Percentiles rank a stretch among this genome's conserved stretches.
Conservation (phyloP, 78 protist genomes). For the Dictyostelium citrinum region DNA sequence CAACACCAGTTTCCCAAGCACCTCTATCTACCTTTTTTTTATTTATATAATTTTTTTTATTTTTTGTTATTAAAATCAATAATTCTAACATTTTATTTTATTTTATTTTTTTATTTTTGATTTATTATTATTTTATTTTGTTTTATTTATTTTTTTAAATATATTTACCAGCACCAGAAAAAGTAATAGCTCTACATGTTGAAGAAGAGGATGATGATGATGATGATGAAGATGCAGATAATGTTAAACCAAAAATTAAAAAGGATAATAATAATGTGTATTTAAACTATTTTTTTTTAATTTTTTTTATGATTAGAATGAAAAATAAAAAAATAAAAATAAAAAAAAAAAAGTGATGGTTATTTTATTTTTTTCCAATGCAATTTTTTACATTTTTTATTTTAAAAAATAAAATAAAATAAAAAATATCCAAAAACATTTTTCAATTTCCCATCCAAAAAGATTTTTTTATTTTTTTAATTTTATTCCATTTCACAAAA, state of each 20-base stretch:
- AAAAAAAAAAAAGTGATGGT: neutral
- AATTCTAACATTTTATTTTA: no score
- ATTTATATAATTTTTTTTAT: no score
- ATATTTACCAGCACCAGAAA: neutral
- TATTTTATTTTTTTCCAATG: neutral
- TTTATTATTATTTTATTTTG: neutral
- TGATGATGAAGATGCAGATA: neutral
- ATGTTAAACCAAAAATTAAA: neutral
- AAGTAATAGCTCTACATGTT: neutral
- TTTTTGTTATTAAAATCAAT: no score
- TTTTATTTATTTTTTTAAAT: neutral
- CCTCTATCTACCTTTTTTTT: neutral
- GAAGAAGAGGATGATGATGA: neutral
- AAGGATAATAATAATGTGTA: neutral
- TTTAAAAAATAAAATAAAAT: no score
- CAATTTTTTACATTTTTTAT: neutral
- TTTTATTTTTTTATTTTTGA: no score
- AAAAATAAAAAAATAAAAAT: neutral
- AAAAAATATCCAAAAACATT: neutral
- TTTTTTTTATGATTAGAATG: neutral
- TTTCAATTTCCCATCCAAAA: neutral
- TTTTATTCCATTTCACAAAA: neutral
- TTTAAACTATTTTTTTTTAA: neutral
- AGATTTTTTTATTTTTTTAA: no score
- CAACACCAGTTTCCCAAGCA: conserved; percentile 8